Percentiles rank a stretch among this genome's conserved stretches.
Evolutionary conservation across 257 asterid genomes (phyloP).

Genomic region (Catharanthus roseus): DNA sequence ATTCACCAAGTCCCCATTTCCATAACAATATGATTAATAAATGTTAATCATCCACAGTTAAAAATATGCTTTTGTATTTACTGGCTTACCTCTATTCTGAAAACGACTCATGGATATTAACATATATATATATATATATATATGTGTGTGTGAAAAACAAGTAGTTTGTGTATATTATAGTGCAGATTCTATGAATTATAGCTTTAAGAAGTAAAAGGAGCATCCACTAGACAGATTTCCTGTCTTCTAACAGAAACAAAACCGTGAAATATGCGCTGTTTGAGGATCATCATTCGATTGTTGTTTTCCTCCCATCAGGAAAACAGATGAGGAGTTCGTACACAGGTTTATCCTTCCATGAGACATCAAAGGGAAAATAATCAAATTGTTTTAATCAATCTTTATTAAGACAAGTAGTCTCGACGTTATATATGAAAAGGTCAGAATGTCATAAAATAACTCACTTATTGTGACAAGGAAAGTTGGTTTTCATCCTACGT

Average conservation of each 20-base stretch:
- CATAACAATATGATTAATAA: neutral
- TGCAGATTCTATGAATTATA: too few species aligned
- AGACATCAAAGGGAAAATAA: too few species aligned
- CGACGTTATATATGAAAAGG: too few species aligned
- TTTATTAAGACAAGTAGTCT: neutral
- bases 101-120: too few species aligned
- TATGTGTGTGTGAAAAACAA: too few species aligned
- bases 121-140: too few species aligned
- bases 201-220: neutral
- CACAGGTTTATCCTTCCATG: neutral
- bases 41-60: too few species aligned
- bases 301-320: neutral
- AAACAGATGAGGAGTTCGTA: neutral
- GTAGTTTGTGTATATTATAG: too few species aligned
- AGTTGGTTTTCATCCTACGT: neutral
- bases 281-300: neutral
- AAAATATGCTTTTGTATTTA: too few species aligned
- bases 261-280: neutral
- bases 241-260: neutral
- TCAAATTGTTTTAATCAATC: neutral
- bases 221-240: neutral
- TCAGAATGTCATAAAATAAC: too few species aligned
- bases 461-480: too few species aligned
- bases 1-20: neutral
- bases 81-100: too few species aligned